Conservation (phyloP, 768 basidiomycete genomes). For the Trametes punicea region DNA sequence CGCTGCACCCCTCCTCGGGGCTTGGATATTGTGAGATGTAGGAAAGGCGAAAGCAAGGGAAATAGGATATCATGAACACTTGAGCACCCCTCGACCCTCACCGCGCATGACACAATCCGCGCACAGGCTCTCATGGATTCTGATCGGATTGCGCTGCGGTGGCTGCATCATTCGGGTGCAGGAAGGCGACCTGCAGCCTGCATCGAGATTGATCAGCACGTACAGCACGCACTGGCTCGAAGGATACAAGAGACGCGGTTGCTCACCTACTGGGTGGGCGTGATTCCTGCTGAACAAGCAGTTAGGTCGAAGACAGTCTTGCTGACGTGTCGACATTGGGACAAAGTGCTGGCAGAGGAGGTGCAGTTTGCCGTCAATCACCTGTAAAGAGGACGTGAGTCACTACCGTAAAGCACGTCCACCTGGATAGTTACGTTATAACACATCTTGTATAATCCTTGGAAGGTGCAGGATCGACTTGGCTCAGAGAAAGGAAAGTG, state of each 20-base stretch:
- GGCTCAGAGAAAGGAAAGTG: slow-evolving; percentile 20
- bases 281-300: slow-evolving; percentile 74
- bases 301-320: slow-evolving; percentile 61
- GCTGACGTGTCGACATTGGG: slow-evolving; percentile 63
- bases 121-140: slow-evolving; percentile 55
- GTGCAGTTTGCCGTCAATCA: slow-evolving; percentile 75
- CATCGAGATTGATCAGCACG: not conserved
- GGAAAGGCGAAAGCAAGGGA: not conserved
- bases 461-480: slow-evolving; percentile 18
- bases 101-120: slow-evolving; percentile 33
- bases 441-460: slow-evolving; percentile 49
- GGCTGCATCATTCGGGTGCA: slow-evolving; percentile 66
- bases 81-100: slow-evolving; percentile 25
- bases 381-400: slow-evolving; percentile 36
- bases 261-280: slow-evolving; percentile 49
- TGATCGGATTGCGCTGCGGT: slow-evolving; percentile 68
- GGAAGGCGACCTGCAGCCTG: slow-evolving; percentile 47
- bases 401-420: not conserved
- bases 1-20: slow-evolving; percentile 4
- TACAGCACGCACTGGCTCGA: no score
- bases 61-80: slow-evolving; percentile 18
- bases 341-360: slow-evolving; percentile 68
- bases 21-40: not conserved
- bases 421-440: slow-evolving; percentile 54
- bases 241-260: no score